Evolutionary conservation across 2,329 filamentous ascomycete species (phyloP), one percentile per base, ranked within the genome.

Genomic region (Colletotrichum simmondsii): DNA sequence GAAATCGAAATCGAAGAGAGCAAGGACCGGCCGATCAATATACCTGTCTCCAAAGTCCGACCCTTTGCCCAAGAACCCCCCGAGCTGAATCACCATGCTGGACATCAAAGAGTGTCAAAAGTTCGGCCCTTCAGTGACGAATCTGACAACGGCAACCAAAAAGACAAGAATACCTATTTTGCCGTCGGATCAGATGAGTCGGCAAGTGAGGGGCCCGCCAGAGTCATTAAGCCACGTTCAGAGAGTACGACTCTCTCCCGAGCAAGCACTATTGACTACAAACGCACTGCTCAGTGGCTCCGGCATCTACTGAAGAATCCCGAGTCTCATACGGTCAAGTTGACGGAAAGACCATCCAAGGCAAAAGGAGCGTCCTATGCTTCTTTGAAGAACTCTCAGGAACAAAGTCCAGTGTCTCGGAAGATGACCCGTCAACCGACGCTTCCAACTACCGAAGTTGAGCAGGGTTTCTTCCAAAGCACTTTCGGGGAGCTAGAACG

Each of bases 401-500:
- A 46, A 59, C 8, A 28, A 14, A 32, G 19, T 11, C 11, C 61
- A 12, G 16, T 53, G 6, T 62, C 74, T 54, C 75, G 74, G 4
- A 73, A 30, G 4, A 26, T 75, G 26, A 74, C 74, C 7, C 59
- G 74, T 5, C 64, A 72, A 2, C 73, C 76, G 3, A 75, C 73
- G 1, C 56, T 73, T 1, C 63, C 74, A 2, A 65, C 71, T 11
- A 72, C 75, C 4, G 66, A 76, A 26, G 71, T 79, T 61, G 66
- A 68, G 7, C 52, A 65, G 2, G 46, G 66, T 16, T 71, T 77
- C 8, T 84, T 86, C 73, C 81, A 80, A 56, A 79, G 76, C 6
- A 81, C 83, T 3, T 79, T 86, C 46, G 79, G 78, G 46, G 83
- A 87, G 70, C 78, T 88, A 30, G 86, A 89, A 71, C 79, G 82